A percentile compares a stretch with the other conserved stretches of the same genome.
Evolutionary conservation across 2,329 filamentous ascomycete species (phyloP).

Genomic region (Claviceps maximensis): DNA sequence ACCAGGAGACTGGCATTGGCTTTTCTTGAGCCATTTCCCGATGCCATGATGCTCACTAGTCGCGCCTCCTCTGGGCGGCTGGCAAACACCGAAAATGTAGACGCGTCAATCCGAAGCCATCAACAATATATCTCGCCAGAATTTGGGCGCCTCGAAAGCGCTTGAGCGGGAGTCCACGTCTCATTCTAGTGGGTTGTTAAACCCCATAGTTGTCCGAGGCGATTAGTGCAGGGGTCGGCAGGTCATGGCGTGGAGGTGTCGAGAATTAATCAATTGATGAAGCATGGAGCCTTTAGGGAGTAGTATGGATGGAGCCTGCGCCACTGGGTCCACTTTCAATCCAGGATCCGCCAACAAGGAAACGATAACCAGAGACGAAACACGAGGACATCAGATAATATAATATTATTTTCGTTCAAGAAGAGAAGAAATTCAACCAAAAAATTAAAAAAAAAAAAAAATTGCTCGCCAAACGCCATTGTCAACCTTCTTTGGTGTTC

Average conservation of each 20-base stretch:
- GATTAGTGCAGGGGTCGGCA: not conserved
- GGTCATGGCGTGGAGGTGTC: no score
- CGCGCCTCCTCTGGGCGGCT: not conserved
- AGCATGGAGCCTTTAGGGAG: no score
- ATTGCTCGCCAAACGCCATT: slow-evolving; percentile 1
- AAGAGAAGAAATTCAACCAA: not conserved
- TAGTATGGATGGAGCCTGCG: not conserved
- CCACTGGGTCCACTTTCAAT: not conserved
- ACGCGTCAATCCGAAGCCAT: not conserved
- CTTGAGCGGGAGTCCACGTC: not conserved
- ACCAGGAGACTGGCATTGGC: slow-evolving; percentile 34
- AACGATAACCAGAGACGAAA: not conserved
- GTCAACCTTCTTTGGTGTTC: not conserved
- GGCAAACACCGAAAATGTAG: not conserved
- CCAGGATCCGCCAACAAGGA: not conserved
- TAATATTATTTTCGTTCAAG: not conserved
- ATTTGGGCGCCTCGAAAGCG: not conserved
- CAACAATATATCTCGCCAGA: not conserved
- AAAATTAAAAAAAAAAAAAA: no score
- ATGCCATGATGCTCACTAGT: slow-evolving; percentile 12
- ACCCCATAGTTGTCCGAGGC: not conserved
- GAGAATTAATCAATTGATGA: no score
- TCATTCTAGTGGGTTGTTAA: not conserved
- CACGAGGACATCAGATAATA: not conserved
- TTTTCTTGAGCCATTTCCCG: slow-evolving; percentile 14